These are phyloP conservation scores for Xylaria sp. DNA, from an alignment of 2,329 filamentous ascomycete species.

Conservation along the genomic window DNA sequence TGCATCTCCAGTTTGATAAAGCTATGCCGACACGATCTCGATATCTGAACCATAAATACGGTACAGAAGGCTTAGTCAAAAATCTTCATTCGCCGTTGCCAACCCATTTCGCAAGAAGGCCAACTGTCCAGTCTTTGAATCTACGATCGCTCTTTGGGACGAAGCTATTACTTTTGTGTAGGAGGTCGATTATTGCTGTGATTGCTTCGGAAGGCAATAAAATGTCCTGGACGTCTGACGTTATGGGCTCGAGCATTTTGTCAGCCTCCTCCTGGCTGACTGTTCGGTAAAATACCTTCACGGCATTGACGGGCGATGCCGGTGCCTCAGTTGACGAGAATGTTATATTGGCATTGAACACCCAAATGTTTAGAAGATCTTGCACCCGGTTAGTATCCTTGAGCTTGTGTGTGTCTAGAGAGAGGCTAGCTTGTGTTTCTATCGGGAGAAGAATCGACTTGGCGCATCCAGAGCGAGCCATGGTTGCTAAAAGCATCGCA, in stretches of 20 bases:
- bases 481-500: conserved; percentile 57
- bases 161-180: conserved; percentile 56
- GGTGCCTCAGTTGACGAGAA: conserved; percentile 52
- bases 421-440: conserved; percentile 18
- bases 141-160: conserved; percentile 61
- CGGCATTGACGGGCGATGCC: conserved; percentile 45
- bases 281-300: conserved; percentile 60
- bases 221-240: conserved; percentile 64
- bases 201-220: conserved; percentile 59
- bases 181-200: conserved; percentile 46
- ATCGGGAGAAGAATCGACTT: conserved; percentile 59
- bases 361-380: conserved; percentile 56
- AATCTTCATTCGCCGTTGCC: neutral
- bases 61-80: neutral
- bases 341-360: conserved; percentile 60
- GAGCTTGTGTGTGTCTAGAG: neutral
- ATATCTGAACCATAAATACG: neutral
- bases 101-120: conserved; percentile 62
- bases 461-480: conserved; percentile 62
- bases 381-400: neutral
- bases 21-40: neutral
- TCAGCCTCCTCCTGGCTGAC: conserved; percentile 53
- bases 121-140: conserved; percentile 72
- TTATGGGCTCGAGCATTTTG: conserved; percentile 55
- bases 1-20: neutral